Evolutionary conservation across 192 early-diverging fungal genomes (phyloP).

Genomic region (Backusella luteola): DNA sequence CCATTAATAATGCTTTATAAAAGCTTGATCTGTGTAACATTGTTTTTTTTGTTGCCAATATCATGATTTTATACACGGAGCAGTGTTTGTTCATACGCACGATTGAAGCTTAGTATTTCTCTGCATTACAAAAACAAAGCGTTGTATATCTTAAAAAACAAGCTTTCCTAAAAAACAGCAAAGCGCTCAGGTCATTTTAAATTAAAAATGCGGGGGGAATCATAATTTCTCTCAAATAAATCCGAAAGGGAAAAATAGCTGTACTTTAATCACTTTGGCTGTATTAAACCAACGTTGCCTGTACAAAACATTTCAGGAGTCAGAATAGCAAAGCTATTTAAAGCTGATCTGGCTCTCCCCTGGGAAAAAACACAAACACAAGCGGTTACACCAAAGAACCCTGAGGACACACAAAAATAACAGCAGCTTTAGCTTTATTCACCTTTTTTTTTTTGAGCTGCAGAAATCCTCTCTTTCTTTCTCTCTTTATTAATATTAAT

Average conservation of each 20-base stretch:
- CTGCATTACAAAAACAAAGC: no score
- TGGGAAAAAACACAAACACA: neutral
- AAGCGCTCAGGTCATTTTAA: neutral
- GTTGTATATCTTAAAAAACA: no score
- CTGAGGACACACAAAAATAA: neutral
- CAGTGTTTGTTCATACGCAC: no score
- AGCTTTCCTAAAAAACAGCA: neutral
- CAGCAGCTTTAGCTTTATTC: neutral
- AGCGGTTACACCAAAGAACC: neutral
- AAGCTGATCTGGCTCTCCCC: neutral
- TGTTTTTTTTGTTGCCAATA: no score
- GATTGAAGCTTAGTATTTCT: no score
- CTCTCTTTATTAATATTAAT: neutral
- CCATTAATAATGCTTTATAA: no score
- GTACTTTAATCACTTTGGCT: neutral
- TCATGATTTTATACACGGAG: no score
- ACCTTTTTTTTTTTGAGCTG: neutral
- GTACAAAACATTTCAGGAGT: neutral
- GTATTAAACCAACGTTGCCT: no score
- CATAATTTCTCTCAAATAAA: neutral
- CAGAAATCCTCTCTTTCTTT: neutral
- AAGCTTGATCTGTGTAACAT: no score
- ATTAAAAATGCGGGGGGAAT: no score
- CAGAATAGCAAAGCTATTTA: neutral
- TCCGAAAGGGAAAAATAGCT: neutral